Evolutionary conservation across 805 yeast genomes (phyloP).

Genomic region (Lachancea meyersii): DNA sequence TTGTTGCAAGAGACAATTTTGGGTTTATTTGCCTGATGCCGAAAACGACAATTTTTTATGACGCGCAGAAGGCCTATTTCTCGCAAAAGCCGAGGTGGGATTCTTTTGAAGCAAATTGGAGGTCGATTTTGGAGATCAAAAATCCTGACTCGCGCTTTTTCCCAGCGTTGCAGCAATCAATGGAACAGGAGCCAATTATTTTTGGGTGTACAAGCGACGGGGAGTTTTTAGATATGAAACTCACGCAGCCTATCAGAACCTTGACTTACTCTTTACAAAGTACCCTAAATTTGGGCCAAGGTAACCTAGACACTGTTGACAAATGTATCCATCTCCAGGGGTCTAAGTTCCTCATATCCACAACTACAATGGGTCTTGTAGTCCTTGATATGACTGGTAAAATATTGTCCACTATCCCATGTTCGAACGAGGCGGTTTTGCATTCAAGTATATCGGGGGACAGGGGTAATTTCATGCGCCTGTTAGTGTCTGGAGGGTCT

Average conservation of each 20-base stretch:
- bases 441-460: conserved; percentile 9
- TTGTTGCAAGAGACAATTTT: conserved; percentile 16
- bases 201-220: conserved; percentile 6
- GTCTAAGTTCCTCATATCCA: neutral
- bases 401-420: no score
- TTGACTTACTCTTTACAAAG: neutral
- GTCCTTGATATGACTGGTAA: neutral
- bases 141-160: neutral
- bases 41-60: conserved; percentile 2
- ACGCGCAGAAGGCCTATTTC: neutral
- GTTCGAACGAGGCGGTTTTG: neutral
- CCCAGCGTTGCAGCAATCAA: neutral
- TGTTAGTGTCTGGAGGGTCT: conserved; percentile 13
- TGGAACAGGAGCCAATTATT: neutral
- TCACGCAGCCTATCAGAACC: neutral
- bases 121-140: neutral
- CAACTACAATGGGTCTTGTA: neutral
- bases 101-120: neutral
- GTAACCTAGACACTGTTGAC: neutral
- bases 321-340: neutral
- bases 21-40: conserved; percentile 20
- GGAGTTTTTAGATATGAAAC: neutral
- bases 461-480: conserved; percentile 3
- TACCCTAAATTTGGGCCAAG: neutral
- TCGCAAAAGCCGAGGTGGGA: neutral